These are phyloP conservation scores for Metrosideros polymorpha DNA, from an alignment of 441 rosid species.

Conservation along the genomic window DNA sequence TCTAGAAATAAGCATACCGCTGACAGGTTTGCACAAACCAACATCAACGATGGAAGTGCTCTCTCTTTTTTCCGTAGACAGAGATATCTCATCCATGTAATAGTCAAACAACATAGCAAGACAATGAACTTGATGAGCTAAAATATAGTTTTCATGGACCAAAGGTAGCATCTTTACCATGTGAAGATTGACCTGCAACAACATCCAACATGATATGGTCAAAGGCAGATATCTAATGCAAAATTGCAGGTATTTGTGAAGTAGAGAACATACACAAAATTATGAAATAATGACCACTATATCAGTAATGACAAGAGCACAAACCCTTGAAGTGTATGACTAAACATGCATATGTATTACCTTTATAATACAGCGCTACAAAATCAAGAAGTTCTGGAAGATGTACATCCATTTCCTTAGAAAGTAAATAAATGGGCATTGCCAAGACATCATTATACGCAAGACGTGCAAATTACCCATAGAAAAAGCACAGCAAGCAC, in stretches of 20 bases:
- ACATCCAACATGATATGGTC: slow-evolving; percentile 1
- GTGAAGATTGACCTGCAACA: slow-evolving; percentile 66
- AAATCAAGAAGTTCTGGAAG: not conserved
- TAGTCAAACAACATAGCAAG: slow-evolving; percentile 86
- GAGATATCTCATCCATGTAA: slow-evolving; percentile 51
- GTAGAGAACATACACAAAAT: not conserved
- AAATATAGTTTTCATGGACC: slow-evolving; percentile 44
- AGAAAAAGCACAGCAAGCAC: not conserved
- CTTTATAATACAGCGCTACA: not conserved
- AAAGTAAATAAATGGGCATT: not conserved
- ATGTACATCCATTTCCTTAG: not conserved
- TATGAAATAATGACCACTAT: not conserved
- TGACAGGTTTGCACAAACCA: slow-evolving; percentile 75
- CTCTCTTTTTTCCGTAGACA: slow-evolving; percentile 33
- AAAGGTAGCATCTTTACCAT: slow-evolving; percentile 54
- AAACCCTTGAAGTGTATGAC: not conserved
- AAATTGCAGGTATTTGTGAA: not conserved
- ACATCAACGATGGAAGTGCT: slow-evolving; percentile 56
- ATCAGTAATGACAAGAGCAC: not conserved
- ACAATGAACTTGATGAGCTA: slow-evolving; percentile 68
- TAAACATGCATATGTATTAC: not conserved
- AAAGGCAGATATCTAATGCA: not conserved
- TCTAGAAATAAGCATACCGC: slow-evolving; percentile 64
- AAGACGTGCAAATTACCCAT: not conserved
- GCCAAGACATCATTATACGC: not conserved